Percentiles rank a stretch among this genome's conserved stretches.
phyloP scores from a whole-genome alignment of 495 filamentous ascomycete genomes.

The Penicillium angulare region DNA sequence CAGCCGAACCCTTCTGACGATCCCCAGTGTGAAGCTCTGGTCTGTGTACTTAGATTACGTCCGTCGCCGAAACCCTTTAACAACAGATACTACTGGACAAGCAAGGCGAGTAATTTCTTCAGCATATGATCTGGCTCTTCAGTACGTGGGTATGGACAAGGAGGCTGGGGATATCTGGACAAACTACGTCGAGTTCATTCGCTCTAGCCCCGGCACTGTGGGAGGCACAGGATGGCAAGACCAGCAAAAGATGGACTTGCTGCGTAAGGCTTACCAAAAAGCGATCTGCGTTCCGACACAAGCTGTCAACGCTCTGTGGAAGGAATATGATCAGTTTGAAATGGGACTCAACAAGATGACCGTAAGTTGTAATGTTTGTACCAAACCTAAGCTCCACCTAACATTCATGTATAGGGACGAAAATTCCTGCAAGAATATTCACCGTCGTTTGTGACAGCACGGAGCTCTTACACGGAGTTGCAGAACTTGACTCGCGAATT shows the following conservation, averaged over 20 bases:
- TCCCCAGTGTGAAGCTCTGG: constrained; percentile 84
- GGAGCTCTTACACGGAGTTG: constrained; percentile 76
- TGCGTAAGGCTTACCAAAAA: constrained; percentile 87
- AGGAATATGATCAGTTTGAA: constrained; percentile 96
- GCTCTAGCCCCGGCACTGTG: constrained; percentile 75
- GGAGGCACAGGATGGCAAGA: constrained; percentile 92
- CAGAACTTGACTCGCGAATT: constrained; percentile 81
- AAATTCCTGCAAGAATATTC: constrained; percentile 92
- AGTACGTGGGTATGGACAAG: constrained; percentile 85
- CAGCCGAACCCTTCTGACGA: constrained; percentile 63
- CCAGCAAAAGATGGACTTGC: constrained; percentile 91
- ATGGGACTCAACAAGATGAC: constrained; percentile 87
- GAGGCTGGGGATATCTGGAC: constrained; percentile 89
- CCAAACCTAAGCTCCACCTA: constrained; percentile 19
- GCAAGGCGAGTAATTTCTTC: constrained; percentile 74
- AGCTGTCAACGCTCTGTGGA: constrained; percentile 81
- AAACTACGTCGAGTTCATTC: constrained; percentile 90
- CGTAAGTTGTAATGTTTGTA: constrained; percentile 38
- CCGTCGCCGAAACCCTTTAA: constrained; percentile 82
- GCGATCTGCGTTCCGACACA: constrained; percentile 82
- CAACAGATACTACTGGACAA: constrained; percentile 71
- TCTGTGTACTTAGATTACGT: constrained; percentile 93
- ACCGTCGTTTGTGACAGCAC: constrained; percentile 88
- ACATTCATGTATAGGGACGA: constrained; percentile 58
- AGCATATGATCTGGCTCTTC: constrained; percentile 88